Evolutionary conservation across 768 basidiomycete genomes (phyloP).

Genomic region (Rhodotorula graminis): DNA sequence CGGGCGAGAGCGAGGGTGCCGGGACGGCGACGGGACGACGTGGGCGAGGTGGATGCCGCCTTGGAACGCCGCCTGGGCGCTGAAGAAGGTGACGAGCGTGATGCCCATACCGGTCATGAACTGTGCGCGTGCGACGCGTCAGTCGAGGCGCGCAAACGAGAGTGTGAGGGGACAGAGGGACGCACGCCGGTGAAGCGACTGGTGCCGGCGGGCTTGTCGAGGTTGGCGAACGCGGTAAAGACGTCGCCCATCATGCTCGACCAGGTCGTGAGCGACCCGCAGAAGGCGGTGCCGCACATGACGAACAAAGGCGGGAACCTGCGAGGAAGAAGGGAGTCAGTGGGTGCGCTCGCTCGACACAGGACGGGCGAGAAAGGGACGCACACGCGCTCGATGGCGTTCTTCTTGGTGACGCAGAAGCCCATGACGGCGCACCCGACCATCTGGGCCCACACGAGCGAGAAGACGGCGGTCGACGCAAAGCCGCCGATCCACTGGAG

Average conservation of each 20-base stretch:
- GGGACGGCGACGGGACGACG: slow-evolving; percentile 43
- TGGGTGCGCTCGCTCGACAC: too few species aligned
- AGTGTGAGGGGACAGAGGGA: neutral
- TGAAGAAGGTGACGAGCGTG: slow-evolving; percentile 68
- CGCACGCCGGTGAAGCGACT: slow-evolving; percentile 69
- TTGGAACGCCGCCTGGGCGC: slow-evolving; percentile 69
- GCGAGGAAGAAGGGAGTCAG: neutral
- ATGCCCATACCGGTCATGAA: slow-evolving; percentile 80
- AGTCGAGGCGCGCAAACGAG: slow-evolving; percentile 3
- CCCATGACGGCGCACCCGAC: slow-evolving; percentile 92
- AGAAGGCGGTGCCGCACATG: slow-evolving; percentile 88
- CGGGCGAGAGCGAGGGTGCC: slow-evolving; percentile 37
- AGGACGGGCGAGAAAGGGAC: slow-evolving; percentile 44
- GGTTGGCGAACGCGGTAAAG: slow-evolving; percentile 78
- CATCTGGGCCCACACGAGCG: slow-evolving; percentile 77
- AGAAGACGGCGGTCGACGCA: slow-evolving; percentile 68
- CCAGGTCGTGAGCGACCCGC: slow-evolving; percentile 94
- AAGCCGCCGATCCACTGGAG: slow-evolving; percentile 68
- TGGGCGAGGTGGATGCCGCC: slow-evolving; percentile 66
- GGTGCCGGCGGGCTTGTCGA: slow-evolving; percentile 53
- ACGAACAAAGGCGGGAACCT: slow-evolving; percentile 87
- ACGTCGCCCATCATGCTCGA: slow-evolving; percentile 89
- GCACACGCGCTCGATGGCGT: slow-evolving; percentile 69
- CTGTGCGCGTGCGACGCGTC: slow-evolving; percentile 49
- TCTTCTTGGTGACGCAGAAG: slow-evolving; percentile 63